Evolutionary conservation across 495 filamentous ascomycete genomes (phyloP).

Genomic region (Penicillium longicatenatum): DNA sequence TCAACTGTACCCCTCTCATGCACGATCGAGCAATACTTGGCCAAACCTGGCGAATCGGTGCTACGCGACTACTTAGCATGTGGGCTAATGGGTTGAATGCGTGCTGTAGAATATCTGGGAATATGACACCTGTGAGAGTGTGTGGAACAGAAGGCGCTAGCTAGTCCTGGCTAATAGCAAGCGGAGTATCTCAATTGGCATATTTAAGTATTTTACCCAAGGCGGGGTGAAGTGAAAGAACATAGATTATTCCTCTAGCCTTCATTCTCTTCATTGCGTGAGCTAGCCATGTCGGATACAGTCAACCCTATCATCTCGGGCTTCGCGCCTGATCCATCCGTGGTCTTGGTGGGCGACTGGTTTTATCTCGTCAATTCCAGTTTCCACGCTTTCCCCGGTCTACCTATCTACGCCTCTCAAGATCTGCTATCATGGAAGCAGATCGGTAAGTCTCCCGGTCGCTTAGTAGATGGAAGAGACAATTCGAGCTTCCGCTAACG

Average conservation of each 20-base stretch:
- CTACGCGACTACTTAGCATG: slow-evolving; percentile 6
- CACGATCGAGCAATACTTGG: slow-evolving; percentile 7
- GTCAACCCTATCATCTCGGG: slow-evolving; percentile 27
- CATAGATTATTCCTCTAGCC: slow-evolving; percentile 8
- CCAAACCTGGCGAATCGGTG: slow-evolving; percentile 4
- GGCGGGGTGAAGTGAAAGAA: slow-evolving; percentile 8
- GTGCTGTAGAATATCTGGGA: slow-evolving; percentile 8
- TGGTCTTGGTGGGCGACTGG: slow-evolving; percentile 23
- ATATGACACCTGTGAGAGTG: slow-evolving; percentile 7
- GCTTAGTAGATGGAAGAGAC: neutral
- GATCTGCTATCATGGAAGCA: slow-evolving; percentile 36
- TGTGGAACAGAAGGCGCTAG: slow-evolving; percentile 7
- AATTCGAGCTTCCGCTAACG: too few species aligned
- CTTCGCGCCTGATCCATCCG: slow-evolving; percentile 35
- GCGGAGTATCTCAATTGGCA: slow-evolving; percentile 8
- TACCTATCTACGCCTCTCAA: slow-evolving; percentile 39
- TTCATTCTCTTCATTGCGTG: slow-evolving; percentile 5
- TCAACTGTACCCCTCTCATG: slow-evolving; percentile 8
- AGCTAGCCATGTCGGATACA: slow-evolving; percentile 5
- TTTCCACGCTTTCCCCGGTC: slow-evolving; percentile 41
- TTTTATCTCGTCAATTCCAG: slow-evolving; percentile 39
- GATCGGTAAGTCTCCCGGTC: slow-evolving; percentile 11
- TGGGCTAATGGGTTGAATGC: slow-evolving; percentile 6
- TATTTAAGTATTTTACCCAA: slow-evolving; percentile 7
- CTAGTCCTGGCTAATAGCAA: slow-evolving; percentile 9